Evolutionary conservation across 495 filamentous ascomycete genomes (phyloP), one percentile per base, ranked within the genome.

Genomic region (Niebla homalea): DNA sequence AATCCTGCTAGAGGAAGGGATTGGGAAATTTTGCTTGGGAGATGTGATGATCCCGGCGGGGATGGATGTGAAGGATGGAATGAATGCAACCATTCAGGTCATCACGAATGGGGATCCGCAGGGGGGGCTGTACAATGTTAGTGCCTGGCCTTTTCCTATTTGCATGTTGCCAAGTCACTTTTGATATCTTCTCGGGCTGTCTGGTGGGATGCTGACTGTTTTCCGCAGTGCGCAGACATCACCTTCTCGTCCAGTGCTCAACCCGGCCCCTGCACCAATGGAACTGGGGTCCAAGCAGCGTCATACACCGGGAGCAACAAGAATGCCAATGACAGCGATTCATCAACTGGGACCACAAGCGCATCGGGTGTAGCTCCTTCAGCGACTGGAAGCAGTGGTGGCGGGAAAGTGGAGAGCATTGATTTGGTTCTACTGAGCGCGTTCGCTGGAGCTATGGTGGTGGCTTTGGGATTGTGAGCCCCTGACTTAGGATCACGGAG

Each of bases 71-170:
- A 67, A 62, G n/a, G 64, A 71, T 23, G 77, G 77, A 0, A 67
- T 70, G 57, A 76, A 79, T 46, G 79, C 75, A n/a, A 82, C 80
- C 0, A 71, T 83, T 43, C 79, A 81, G 64, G 78, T 83, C 46
- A 66, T 78, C 19, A 75, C 69, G 10, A 75, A 66, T 43, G 69
- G 70, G 16, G 71, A 76, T 55, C 65, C 65, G n/a, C 56, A 58
- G 18, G 74, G 72, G 25, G 76, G 77, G 37, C 58, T 78, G 1
- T 78, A 79, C 58, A 71, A 75, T 52, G 74, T 78, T 63, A 35
- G 45, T 47, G 55, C 70, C 46, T 46, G 47, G 25, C 8, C 32
- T 25, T 45, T 21, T 37, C 18, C 11, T 15, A 2, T 38, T 26
- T 47, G 23, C n/a, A 6, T 41, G 18, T 23, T 16, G 32, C 12